Percentiles rank a stretch among this genome's conserved stretches.
These are phyloP conservation scores for Pseudogymnoascus sp. DNA, from an alignment of 2,329 filamentous ascomycete genomes.

Conservation along the genomic window DNA sequence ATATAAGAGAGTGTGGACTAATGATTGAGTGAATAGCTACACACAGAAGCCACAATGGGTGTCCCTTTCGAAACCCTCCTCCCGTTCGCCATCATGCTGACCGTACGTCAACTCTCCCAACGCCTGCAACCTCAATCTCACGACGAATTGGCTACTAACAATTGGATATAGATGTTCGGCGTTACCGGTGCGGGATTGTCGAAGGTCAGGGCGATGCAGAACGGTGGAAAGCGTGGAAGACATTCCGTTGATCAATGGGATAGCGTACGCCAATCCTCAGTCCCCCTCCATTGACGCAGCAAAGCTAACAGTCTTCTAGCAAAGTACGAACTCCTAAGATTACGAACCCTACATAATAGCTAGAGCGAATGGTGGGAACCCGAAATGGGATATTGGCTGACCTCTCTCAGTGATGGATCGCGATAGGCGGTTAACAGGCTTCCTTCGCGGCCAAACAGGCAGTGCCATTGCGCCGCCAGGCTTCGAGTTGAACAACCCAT, in stretches of 20 bases:
- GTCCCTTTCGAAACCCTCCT: slow-evolving; percentile 36
- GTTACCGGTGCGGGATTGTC: slow-evolving; percentile 33
- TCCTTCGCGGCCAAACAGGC: slow-evolving; percentile 33
- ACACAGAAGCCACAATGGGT: slow-evolving; percentile 28
- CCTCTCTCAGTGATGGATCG: slow-evolving; percentile 35
- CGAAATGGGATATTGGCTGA: not conserved
- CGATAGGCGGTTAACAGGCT: slow-evolving; percentile 34
- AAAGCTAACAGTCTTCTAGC: slow-evolving; percentile 26
- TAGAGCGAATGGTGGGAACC: slow-evolving; percentile 16
- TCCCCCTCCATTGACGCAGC: slow-evolving; percentile 10
- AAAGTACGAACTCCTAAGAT: slow-evolving; percentile 26
- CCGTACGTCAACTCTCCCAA: slow-evolving; percentile 24
- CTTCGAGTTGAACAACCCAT: slow-evolving; percentile 36
- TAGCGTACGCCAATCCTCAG: slow-evolving; percentile 26
- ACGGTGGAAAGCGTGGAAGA: slow-evolving; percentile 33
- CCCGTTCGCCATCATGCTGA: slow-evolving; percentile 35
- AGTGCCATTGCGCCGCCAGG: slow-evolving; percentile 30
- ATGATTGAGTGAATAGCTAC: slow-evolving; percentile 5
- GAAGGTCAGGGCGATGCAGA: slow-evolving; percentile 32
- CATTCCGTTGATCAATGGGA: slow-evolving; percentile 36
- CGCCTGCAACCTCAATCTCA: not conserved
- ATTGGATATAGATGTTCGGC: slow-evolving; percentile 33
- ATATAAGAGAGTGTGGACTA: not conserved
- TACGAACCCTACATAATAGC: not conserved
- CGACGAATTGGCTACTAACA: slow-evolving; percentile 12